Percentiles rank a stretch among this genome's conserved stretches.
Conservation (phyloP, 345 rosid species). For the Excoecaria cochinchinensis region DNA sequence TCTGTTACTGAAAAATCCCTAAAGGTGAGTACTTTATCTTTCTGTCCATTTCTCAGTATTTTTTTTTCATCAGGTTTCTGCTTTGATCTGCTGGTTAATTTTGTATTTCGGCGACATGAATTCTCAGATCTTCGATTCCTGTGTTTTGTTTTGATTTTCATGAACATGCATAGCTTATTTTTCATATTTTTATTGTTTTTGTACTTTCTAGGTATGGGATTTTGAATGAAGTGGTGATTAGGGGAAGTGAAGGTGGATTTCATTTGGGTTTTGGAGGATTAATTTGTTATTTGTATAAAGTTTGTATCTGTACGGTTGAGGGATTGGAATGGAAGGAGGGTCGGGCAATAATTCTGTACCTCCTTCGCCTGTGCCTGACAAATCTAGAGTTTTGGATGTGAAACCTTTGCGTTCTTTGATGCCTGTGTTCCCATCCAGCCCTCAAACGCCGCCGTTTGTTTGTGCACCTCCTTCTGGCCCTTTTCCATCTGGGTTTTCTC, state of each 20-base stretch:
- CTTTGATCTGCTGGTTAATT: constrained; percentile 4
- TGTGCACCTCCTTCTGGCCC: constrained; percentile 54
- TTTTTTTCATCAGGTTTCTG: neutral
- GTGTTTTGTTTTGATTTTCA: neutral
- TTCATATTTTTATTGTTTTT: neutral
- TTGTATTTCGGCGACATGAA: neutral
- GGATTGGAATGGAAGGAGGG: constrained; percentile 44
- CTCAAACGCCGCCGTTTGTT: constrained; percentile 48
- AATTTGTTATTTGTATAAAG: neutral
- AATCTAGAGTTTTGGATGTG: constrained; percentile 67
- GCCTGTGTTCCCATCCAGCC: constrained; percentile 51
- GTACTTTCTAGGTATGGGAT: neutral
- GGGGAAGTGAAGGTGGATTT: neutral
- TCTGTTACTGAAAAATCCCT: neutral
- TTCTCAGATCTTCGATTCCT: neutral
- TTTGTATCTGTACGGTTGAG: neutral
- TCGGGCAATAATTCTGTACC: constrained; percentile 28
- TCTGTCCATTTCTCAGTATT: neutral
- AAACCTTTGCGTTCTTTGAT: constrained; percentile 68
- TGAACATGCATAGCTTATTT: neutral
- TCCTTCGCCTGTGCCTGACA: constrained; percentile 42
- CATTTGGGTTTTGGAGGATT: neutral
- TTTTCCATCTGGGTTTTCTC: constrained; percentile 63
- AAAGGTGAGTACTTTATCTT: neutral
- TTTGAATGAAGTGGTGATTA: constrained; percentile 6